Evolutionary conservation across 306 rosid genomes (phyloP).

Genomic region (Senna tora): DNA sequence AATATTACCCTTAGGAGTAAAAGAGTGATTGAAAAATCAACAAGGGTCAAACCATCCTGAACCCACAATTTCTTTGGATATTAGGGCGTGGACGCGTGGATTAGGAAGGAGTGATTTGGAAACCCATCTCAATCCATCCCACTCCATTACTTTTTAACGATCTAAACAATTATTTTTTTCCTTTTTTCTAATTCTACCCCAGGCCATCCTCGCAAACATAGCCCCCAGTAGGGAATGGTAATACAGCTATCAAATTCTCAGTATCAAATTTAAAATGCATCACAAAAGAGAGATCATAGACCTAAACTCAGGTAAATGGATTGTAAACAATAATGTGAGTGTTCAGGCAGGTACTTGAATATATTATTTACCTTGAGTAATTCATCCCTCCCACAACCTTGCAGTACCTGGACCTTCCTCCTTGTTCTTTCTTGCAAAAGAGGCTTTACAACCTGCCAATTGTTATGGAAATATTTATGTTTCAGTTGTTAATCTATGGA

Average conservation of each 20-base stretch:
- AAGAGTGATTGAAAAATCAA: not conserved
- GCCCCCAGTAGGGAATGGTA: not conserved
- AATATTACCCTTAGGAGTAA: not conserved
- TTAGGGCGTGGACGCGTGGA: not conserved
- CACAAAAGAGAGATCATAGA: not conserved
- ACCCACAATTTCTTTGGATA: not conserved
- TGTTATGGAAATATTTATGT: conserved; percentile 7
- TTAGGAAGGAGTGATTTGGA: not conserved
- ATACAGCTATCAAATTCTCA: conserved; percentile 1
- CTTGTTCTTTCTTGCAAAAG: conserved; percentile 97
- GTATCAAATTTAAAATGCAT: conserved; percentile 11
- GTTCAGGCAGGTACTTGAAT: not conserved
- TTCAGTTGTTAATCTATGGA: conserved; percentile 27
- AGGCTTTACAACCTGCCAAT: conserved; percentile 84
- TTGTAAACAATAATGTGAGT: not conserved
- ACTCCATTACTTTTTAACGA: not conserved
- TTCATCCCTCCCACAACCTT: conserved; percentile 90
- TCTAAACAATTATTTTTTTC: too few relatives aligned
- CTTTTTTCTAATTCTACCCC: too few relatives aligned
- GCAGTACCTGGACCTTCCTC: conserved; percentile 82
- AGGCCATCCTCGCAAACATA: not conserved
- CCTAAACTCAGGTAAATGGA: not conserved
- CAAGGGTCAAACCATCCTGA: not conserved
- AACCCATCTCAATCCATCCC: not conserved
- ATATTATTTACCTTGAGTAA: conserved; percentile 63